Evolutionary conservation across 805 yeast species (phyloP), one percentile per base, ranked within the genome.

Genomic region (Candida succiphila): DNA sequence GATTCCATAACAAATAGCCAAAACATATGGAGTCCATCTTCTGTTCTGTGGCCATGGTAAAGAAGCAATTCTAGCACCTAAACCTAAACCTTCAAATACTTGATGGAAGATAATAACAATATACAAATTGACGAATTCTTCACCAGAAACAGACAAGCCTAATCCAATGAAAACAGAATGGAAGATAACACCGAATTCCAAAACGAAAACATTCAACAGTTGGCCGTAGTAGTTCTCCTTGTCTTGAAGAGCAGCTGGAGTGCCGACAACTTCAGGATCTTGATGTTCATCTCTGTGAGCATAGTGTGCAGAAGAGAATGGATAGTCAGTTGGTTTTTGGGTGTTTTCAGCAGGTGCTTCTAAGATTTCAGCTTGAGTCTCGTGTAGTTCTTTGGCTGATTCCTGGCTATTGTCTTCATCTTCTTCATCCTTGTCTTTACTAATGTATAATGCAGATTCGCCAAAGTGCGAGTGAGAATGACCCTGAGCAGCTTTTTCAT

Each of bases 91-190:
- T 59, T 84, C 95, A 49, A 84, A 84, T 63, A 77, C 65, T 56
- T 84, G 95, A 52, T 85, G 87, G 65, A 74, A 75, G 4, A 77
- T 71, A 29, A 69, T 42, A n/a, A 70, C 95, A 40, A 79, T 68
- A 54, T 79, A 83, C 32, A 84, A 60, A 5, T 83, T 69, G 37
- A 63, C 69, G 50, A 83, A 84, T 51, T 80, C 89, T 2, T 73
- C 79, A 31, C 88, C 92, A 4, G 92, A 64, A 14, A 81, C 81
- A 2, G 92, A 83, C 30, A 84, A 62, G 0, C 92, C 68, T 33
- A 85, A 62, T 18, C 95, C 95, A 36, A 85, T 69, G 47, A 85
- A 82, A 3, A 85, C 72, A 3, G 94, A 85, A 56, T 85, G 95
- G 64, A 84, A 81, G 22, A 85, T 56, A 29, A 85, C 67, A 48